phyloP scores from a whole-genome alignment of 371 early-diverging fungal species.

The Mucor piriformis region DNA sequence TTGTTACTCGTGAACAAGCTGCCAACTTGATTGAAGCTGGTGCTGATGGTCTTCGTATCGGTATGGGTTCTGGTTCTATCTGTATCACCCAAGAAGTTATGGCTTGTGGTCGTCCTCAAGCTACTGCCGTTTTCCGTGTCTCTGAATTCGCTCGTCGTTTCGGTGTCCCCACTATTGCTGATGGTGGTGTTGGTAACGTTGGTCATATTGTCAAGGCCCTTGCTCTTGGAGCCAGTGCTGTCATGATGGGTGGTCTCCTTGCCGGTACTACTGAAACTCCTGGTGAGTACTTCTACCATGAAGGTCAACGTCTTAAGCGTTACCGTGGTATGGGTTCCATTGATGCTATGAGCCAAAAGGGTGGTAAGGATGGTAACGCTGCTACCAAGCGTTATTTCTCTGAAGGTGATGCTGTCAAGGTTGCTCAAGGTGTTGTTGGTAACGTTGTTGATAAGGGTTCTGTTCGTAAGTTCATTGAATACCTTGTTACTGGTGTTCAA shows the following conservation, averaged over 20 bases:
- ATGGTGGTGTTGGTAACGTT: slow-evolving; percentile 95
- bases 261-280: slow-evolving; percentile 96
- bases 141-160: slow-evolving; percentile 89
- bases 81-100: slow-evolving; percentile 99
- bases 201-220: slow-evolving; percentile 97
- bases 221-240: slow-evolving; percentile 91
- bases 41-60: slow-evolving; percentile 94
- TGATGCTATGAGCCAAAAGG: slow-evolving; percentile 92
- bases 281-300: slow-evolving; percentile 97
- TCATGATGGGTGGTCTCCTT: slow-evolving; percentile 98
- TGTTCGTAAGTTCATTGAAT: slow-evolving; percentile 89
- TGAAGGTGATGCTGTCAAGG: slow-evolving; percentile 94
- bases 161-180: slow-evolving; percentile 96
- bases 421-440: slow-evolving; percentile 97
- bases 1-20: slow-evolving; percentile 95
- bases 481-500: slow-evolving; percentile 92
- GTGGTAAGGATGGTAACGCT: slow-evolving; percentile 72
- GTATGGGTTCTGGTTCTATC: slow-evolving; percentile 97
- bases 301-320: slow-evolving; percentile 95
- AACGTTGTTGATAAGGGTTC: slow-evolving; percentile 96
- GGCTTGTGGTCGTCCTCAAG: slow-evolving; percentile 98
- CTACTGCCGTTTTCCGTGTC: slow-evolving; percentile 96
- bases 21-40: slow-evolving; percentile 91
- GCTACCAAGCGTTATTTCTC: slow-evolving; percentile 94
- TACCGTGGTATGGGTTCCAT: slow-evolving; percentile 98